These are phyloP conservation scores for Boeremia exigua DNA, from an alignment of 2,329 filamentous ascomycete species.

Conservation along the genomic window DNA sequence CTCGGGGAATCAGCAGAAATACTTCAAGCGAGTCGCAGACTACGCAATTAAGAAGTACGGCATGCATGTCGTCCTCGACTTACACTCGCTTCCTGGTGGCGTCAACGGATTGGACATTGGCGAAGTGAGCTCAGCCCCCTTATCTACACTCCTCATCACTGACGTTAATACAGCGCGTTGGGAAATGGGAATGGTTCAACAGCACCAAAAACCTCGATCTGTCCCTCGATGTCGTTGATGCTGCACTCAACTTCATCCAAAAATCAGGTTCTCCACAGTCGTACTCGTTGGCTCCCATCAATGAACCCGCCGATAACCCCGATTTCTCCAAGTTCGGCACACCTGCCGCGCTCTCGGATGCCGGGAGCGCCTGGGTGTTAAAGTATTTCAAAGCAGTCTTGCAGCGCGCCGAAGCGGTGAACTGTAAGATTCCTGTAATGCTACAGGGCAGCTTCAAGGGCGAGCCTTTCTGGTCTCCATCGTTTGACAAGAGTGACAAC, in stretches of 20 bases:
- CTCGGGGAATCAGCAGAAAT: slow-evolving; percentile 38
- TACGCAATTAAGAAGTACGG: slow-evolving; percentile 47
- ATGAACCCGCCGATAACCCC: slow-evolving; percentile 45
- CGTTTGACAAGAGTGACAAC: slow-evolving; percentile 19
- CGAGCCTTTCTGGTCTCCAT: slow-evolving; percentile 25
- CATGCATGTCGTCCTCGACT: slow-evolving; percentile 47
- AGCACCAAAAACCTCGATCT: slow-evolving; percentile 45
- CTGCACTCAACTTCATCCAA: slow-evolving; percentile 42
- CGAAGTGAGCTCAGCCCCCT: slow-evolving; percentile 2
- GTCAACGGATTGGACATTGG: slow-evolving; percentile 37
- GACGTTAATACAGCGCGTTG: slow-evolving; percentile 9
- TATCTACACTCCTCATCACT: background rate
- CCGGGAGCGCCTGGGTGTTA: slow-evolving; percentile 39
- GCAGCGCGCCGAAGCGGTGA: slow-evolving; percentile 19
- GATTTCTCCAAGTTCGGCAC: slow-evolving; percentile 43
- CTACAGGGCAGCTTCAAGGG: slow-evolving; percentile 28
- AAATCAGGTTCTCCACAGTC: slow-evolving; percentile 33
- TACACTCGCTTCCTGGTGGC: slow-evolving; percentile 42
- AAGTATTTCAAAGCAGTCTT: slow-evolving; percentile 40
- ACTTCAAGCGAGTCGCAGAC: slow-evolving; percentile 39
- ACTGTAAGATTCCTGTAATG: slow-evolving; percentile 26
- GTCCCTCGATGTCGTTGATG: slow-evolving; percentile 41
- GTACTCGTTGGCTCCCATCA: slow-evolving; percentile 48
- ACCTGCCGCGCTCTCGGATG: slow-evolving; percentile 36
- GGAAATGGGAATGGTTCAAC: slow-evolving; percentile 46